phyloP scores from a whole-genome alignment of 2,329 filamentous ascomycete species.

The Nothophaeocryptopus gaeumannii region DNA sequence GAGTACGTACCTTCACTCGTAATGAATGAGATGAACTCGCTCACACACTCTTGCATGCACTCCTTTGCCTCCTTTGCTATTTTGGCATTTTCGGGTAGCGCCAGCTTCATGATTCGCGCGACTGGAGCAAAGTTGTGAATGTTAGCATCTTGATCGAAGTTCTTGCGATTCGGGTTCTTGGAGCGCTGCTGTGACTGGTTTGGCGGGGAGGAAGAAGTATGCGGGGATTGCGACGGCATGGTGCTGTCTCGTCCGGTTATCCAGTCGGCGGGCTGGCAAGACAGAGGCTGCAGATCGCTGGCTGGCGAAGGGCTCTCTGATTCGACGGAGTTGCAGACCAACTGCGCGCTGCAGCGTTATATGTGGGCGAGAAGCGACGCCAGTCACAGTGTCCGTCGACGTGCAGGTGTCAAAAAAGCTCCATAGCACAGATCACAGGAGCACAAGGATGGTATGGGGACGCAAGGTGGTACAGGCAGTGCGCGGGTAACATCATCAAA shows the following conservation, averaged over 20 bases:
- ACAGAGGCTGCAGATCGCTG: constrained; percentile 35
- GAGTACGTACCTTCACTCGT: constrained; percentile 84
- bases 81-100: constrained; percentile 95
- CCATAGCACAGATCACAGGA: constrained; percentile 30
- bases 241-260: constrained; percentile 30
- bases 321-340: constrained; percentile 47
- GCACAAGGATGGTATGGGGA: constrained; percentile 28
- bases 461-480: constrained; percentile 27
- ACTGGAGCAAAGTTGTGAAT: constrained; percentile 94
- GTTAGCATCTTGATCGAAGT: constrained; percentile 73
- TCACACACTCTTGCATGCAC: constrained; percentile 99
- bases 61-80: constrained; percentile 96
- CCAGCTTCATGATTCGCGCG: constrained; percentile 97
- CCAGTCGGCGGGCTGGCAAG: constrained; percentile 25
- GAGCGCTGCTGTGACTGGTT: constrained; percentile 26
- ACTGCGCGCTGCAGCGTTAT: constrained; percentile 47
- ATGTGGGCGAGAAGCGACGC: constrained; percentile 33
- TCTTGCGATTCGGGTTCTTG: constrained; percentile 31
- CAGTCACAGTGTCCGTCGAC: constrained; percentile 30
- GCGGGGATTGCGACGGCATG: constrained; percentile 46
- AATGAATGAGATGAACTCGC: constrained; percentile 99
- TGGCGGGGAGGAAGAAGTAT: constrained; percentile 30
- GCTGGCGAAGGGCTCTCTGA: constrained; percentile 39
- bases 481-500: constrained; percentile 19
- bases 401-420: constrained; percentile 32